Base-by-base conservation (phyloP, 1,284 basidiomycete genomes). In the Austroboletus rostrupii region DNA sequence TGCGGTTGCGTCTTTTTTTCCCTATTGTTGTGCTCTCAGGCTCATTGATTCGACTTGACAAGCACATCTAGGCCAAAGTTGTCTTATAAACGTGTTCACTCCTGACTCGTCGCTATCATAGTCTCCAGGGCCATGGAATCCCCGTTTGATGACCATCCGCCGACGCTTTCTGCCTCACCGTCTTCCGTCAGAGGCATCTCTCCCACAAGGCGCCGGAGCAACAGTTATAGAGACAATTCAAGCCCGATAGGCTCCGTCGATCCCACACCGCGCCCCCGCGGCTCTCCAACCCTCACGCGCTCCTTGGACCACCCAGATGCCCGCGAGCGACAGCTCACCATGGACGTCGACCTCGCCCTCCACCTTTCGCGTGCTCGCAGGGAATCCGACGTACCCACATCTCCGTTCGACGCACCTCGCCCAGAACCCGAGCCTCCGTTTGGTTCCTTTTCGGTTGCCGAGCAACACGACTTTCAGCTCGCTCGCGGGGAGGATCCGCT, bases 291-390 rank as follows among this genome's bases (percentile, higher is more conserved):
- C 0, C 67, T 85, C 20, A 65, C 70, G 1, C 78, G 85, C 36
- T 75, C 82, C 10, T 77, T 78, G 55, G 84, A 88, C 62, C 77
- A 88, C 61, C 82, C 85, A 0, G 79, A 86, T 49, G 80, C 77
- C 20, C 74, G 80, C 45, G 89, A 92, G 63, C 79, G 89, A 16
- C 89, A 92, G 69, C 77, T 87, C n/a, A 80, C 85, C 1, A 85
- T 92, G 81, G 89, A 91, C 57, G 89, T 84, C 0, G 88, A 91
- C 61, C 88, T 90, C 79, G 89, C 90, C 42, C 78, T 89, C 63
- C 87, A 91, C 48, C 79, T 92, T 41, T 88, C 87, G 28, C 76
- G 81, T 32, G 87, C 87, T 1, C 77, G 88, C 23, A 76, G 85
- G 55, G 81, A 82, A 47, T 87, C 86, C 3, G 60, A 82, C n/a